phyloP scores from a whole-genome alignment of 106 monocot species.

The Chionographis japonica region DNA sequence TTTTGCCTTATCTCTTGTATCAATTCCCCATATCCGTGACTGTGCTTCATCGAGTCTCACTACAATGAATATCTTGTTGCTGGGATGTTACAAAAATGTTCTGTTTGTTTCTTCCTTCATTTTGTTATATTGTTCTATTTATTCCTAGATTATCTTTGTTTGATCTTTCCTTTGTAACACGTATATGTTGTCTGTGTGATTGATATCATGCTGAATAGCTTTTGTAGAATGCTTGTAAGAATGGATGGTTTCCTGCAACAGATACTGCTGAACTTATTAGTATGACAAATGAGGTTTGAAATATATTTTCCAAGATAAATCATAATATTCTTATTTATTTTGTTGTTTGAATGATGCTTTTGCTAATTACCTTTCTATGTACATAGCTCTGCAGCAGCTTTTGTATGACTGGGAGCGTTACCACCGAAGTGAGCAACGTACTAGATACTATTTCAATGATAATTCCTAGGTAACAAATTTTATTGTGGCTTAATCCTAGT shows the following conservation, averaged over 20 bases:
- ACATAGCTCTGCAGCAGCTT: conserved; percentile 5
- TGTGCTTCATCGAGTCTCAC: no score
- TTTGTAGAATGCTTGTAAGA: conserved; percentile 12
- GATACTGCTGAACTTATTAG: conserved; percentile 8
- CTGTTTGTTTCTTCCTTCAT: no score
- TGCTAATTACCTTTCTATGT: conserved; percentile 4
- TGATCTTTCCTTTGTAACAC: no score
- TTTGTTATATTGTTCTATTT: no score
- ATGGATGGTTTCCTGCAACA: conserved; percentile 12
- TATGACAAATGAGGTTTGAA: conserved; percentile 14
- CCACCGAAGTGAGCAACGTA: background rate
- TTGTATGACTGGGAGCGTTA: conserved; percentile 10
- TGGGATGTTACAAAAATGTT: no score
- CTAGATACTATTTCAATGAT: background rate
- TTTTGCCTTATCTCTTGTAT: no score
- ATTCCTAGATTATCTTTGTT: no score
- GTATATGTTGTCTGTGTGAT: no score
- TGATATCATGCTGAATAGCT: background rate
- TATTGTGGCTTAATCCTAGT: background rate
- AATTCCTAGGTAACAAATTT: conserved; percentile 6
- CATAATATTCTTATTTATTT: background rate
- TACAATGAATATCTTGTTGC: no score
- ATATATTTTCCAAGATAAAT: background rate
- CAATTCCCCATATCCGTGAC: no score
- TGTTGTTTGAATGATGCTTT: background rate